These are phyloP conservation scores for Trichoderma endophyticum DNA, from an alignment of 2,329 filamentous ascomycete species.

Conservation along the genomic window DNA sequence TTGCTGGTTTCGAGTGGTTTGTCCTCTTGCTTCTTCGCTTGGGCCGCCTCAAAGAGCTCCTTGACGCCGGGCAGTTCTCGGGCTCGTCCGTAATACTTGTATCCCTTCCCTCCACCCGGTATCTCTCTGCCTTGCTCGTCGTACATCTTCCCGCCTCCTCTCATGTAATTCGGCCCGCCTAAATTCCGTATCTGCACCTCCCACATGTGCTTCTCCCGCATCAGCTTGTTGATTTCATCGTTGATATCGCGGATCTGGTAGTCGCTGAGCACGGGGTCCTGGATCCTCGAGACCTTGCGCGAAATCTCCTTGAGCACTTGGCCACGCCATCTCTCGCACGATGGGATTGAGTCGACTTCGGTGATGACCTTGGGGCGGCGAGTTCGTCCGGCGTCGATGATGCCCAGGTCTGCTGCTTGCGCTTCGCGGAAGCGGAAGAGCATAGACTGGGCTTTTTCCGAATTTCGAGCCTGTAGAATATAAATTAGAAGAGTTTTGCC, in stretches of 20 bases:
- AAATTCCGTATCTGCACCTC: slow-evolving; percentile 93
- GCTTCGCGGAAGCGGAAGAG: slow-evolving; percentile 99
- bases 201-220: slow-evolving; percentile 99
- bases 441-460: slow-evolving; percentile 99
- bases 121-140: slow-evolving; percentile 73
- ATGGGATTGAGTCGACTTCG: slow-evolving; percentile 75
- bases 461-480: slow-evolving; percentile 74
- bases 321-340: slow-evolving; percentile 96
- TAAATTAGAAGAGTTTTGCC: neutral
- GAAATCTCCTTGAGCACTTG: slow-evolving; percentile 97
- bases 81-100: slow-evolving; percentile 90
- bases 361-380: slow-evolving; percentile 90
- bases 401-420: slow-evolving; percentile 92
- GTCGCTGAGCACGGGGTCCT: slow-evolving; percentile 86
- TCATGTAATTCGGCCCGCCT: slow-evolving; percentile 97
- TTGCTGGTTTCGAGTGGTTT: slow-evolving; percentile 65
- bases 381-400: slow-evolving; percentile 87
- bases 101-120: slow-evolving; percentile 76
- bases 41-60: slow-evolving; percentile 84
- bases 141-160: slow-evolving; percentile 65
- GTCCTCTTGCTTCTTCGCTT: slow-evolving; percentile 54
- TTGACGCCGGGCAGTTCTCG: slow-evolving; percentile 91
- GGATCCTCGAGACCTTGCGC: slow-evolving; percentile 94
- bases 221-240: slow-evolving; percentile 98
- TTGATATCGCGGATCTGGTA: slow-evolving; percentile 97